phyloP scores from a whole-genome alignment of 2,329 filamentous ascomycete species.

The Dendryphion nanum region DNA sequence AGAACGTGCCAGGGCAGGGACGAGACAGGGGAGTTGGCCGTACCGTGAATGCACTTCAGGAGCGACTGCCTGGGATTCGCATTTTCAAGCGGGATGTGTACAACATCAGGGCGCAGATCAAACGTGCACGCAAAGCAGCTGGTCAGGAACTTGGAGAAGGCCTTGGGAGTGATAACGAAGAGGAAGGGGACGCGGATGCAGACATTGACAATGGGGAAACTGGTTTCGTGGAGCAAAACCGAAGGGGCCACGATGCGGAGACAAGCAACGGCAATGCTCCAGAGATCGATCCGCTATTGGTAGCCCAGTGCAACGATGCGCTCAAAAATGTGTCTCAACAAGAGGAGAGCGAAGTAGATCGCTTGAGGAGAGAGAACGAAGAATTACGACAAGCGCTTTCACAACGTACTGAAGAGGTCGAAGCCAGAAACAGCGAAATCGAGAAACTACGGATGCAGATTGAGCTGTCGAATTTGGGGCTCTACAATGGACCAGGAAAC shows the following conservation, averaged over 20 bases:
- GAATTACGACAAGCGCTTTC: slow-evolving; percentile 18
- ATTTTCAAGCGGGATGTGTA: slow-evolving; percentile 39
- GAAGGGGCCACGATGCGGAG: background rate
- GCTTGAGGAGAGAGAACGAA: slow-evolving; percentile 20
- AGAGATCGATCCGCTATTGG: slow-evolving; percentile 23
- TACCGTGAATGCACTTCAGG: slow-evolving; percentile 30
- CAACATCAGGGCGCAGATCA: slow-evolving; percentile 36
- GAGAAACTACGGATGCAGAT: slow-evolving; percentile 24
- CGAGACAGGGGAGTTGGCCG: slow-evolving; percentile 32
- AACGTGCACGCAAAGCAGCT: slow-evolving; percentile 27
- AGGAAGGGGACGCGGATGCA: background rate
- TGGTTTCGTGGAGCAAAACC: background rate
- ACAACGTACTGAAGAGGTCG: slow-evolving; percentile 23
- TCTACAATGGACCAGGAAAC: slow-evolving; percentile 12
- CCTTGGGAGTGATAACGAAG: slow-evolving; percentile 16
- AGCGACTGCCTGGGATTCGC: slow-evolving; percentile 28
- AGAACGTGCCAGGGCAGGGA: slow-evolving; percentile 21
- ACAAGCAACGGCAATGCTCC: slow-evolving; percentile 1
- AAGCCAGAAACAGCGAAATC: slow-evolving; percentile 25
- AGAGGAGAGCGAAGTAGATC: slow-evolving; percentile 19
- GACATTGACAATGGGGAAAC: background rate
- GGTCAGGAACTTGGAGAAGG: slow-evolving; percentile 25
- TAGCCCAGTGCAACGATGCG: slow-evolving; percentile 15
- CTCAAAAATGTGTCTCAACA: slow-evolving; percentile 12
- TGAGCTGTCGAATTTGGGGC: slow-evolving; percentile 26